A percentile compares a stretch with the other conserved stretches of the same genome.
Conservation (phyloP, 352 stramenopile species). For the Globisporangium megalacanthum region DNA sequence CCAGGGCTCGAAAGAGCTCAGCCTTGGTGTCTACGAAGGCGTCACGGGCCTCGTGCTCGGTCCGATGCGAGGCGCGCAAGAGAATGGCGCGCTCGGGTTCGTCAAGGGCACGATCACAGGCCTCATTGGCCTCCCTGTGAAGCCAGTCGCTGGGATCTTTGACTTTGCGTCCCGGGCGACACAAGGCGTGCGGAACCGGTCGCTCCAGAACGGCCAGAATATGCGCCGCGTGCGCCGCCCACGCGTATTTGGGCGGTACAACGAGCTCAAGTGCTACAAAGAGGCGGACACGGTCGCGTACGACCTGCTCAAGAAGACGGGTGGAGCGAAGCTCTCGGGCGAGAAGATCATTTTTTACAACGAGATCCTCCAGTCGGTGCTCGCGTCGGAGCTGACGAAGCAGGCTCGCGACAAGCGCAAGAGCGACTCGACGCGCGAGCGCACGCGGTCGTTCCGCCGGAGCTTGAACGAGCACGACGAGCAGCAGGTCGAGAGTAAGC, state of each 20-base stretch:
- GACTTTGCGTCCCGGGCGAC: slow-evolving; percentile 87
- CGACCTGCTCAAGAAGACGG: slow-evolving; percentile 74
- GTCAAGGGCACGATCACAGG: slow-evolving; percentile 83
- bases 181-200: slow-evolving; percentile 81
- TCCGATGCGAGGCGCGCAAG: slow-evolving; percentile 76
- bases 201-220: slow-evolving; percentile 70
- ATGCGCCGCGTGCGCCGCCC: slow-evolving; percentile 74
- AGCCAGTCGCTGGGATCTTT: slow-evolving; percentile 85
- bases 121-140: slow-evolving; percentile 83
- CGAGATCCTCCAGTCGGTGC: slow-evolving; percentile 75
- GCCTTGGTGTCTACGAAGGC: slow-evolving; percentile 79
- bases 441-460: slow-evolving; percentile 61
- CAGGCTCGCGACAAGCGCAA: slow-evolving; percentile 60
- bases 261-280: slow-evolving; percentile 87
- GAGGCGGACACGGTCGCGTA: slow-evolving; percentile 85
- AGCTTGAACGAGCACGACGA: slow-evolving; percentile 67
- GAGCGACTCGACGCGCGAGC: slow-evolving; percentile 57
- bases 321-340: slow-evolving; percentile 50
- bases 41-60: slow-evolving; percentile 76
- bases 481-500: slow-evolving; percentile 17
- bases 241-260: slow-evolving; percentile 86
- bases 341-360: slow-evolving; percentile 90
- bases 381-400: slow-evolving; percentile 65
- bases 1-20: slow-evolving; percentile 82
- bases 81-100: slow-evolving; percentile 77